Conservation (phyloP, 805 yeast species). For the Spathaspora arborariae region DNA sequence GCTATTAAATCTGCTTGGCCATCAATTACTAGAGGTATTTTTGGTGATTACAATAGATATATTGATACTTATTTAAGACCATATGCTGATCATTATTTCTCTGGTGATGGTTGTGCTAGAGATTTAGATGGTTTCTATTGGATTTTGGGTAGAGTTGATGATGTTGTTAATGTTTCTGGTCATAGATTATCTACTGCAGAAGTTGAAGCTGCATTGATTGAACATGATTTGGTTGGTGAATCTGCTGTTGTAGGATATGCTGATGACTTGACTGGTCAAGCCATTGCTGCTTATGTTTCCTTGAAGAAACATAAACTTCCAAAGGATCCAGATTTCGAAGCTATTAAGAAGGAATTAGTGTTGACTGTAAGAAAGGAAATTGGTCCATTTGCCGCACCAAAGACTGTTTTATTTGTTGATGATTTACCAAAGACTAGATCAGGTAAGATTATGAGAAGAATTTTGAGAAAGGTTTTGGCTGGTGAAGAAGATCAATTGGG, state of each 20-base stretch:
- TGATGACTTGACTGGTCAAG: constrained; percentile 97
- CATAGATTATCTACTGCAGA: constrained; percentile 98
- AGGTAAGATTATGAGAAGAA: constrained; percentile 98
- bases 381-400: constrained; percentile 96
- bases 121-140: constrained; percentile 95
- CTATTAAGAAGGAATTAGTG: constrained; percentile 68
- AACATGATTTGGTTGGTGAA: constrained; percentile 79
- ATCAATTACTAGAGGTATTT: constrained; percentile 96
- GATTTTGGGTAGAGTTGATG: constrained; percentile 98
- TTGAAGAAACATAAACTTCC: constrained; percentile 53
- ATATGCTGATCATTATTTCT: constrained; percentile 89
- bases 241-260: constrained; percentile 95
- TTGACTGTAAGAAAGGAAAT: constrained; percentile 88
- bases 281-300: constrained; percentile 91
- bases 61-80: constrained; percentile 91
- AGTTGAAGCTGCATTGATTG: constrained; percentile 87
- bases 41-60: constrained; percentile 81
- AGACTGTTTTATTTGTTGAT: constrained; percentile 72
- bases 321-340: constrained; percentile 46
- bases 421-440: constrained; percentile 98
- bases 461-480: constrained; percentile 85
- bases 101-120: constrained; percentile 98
- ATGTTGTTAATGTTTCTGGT: constrained; percentile 96
- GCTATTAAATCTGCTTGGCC: constrained; percentile 95
- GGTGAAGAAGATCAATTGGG: constrained; percentile 93